Evolutionary conservation across 2,329 filamentous ascomycete genomes (phyloP).

Genomic region (Hortaea sp.): DNA sequence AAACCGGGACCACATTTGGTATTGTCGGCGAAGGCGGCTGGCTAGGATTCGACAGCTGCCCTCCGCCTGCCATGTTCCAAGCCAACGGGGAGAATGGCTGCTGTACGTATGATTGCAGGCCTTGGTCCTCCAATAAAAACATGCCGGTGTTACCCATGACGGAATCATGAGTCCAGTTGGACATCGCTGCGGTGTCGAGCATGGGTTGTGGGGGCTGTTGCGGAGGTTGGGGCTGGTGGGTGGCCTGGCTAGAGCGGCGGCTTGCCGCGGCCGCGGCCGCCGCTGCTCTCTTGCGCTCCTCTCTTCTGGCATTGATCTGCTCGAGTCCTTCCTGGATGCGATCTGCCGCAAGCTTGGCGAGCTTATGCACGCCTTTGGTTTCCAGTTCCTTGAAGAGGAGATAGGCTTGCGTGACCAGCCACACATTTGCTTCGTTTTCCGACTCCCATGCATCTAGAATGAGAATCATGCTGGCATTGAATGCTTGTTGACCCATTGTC

Average conservation of each 20-base stretch:
- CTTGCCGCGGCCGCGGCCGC: background rate
- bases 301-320: slow-evolving; percentile 11
- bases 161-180: slow-evolving; percentile 22
- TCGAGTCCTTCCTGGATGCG: slow-evolving; percentile 26
- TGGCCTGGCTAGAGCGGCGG: slow-evolving; percentile 6
- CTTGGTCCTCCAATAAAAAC: slow-evolving; percentile 37
- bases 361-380: slow-evolving; percentile 33
- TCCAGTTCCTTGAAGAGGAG: slow-evolving; percentile 34
- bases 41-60: slow-evolving; percentile 6
- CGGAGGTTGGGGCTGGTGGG: slow-evolving; percentile 6
- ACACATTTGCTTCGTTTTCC: slow-evolving; percentile 26
- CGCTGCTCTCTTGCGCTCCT: slow-evolving; percentile 6
- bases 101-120: slow-evolving; percentile 26
- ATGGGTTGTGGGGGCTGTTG: slow-evolving; percentile 1
- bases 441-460: slow-evolving; percentile 37
- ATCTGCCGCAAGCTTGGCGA: slow-evolving; percentile 35
- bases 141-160: slow-evolving; percentile 41
- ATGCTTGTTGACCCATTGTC: slow-evolving; percentile 40
- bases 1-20: slow-evolving; percentile 16
- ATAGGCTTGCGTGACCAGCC: slow-evolving; percentile 32
- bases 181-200: slow-evolving; percentile 15
- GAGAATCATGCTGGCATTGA: slow-evolving; percentile 42
- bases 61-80: slow-evolving; percentile 20
- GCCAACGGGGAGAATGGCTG: slow-evolving; percentile 17
- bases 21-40: slow-evolving; percentile 6